Evolutionary conservation across 2,329 filamentous ascomycete species (phyloP).

Genomic region (Ceratocystis alfenasii): DNA sequence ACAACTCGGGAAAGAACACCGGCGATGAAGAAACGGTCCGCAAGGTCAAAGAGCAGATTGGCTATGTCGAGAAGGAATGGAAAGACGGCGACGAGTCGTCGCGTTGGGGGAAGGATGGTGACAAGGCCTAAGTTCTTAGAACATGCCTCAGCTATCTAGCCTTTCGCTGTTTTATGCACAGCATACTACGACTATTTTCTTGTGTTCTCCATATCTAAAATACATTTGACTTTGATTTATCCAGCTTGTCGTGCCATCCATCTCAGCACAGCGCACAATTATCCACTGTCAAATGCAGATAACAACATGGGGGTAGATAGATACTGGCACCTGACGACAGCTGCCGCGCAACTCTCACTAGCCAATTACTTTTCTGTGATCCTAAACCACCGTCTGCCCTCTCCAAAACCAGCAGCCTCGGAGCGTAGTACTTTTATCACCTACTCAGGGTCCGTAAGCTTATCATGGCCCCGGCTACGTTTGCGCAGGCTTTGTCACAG

Average conservation of each 20-base stretch:
- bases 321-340: background rate
- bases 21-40: conserved; percentile 69
- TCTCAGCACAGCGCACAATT: too few relatives aligned
- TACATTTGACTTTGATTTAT: too few relatives aligned
- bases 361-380: background rate
- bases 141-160: background rate
- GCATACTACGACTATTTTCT: background rate
- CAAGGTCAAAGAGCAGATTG: conserved; percentile 71
- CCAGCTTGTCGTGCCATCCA: background rate
- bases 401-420: background rate
- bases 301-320: background rate
- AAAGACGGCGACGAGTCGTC: conserved; percentile 69
- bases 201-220: background rate
- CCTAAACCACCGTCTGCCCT: background rate
- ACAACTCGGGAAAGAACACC: conserved; percentile 89
- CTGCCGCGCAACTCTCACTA: background rate
- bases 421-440: background rate
- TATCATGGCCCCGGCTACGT: conserved; percentile 25
- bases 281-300: background rate
- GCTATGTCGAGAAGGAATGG: conserved; percentile 80
- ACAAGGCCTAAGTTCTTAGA: conserved; percentile 18
- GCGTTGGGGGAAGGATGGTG: conserved; percentile 56
- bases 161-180: background rate
- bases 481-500: conserved; percentile 36
- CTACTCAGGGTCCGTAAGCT: background rate